Conservation (phyloP, 371 early-diverging fungal genomes). For the Saksenaea oblongispora region DNA sequence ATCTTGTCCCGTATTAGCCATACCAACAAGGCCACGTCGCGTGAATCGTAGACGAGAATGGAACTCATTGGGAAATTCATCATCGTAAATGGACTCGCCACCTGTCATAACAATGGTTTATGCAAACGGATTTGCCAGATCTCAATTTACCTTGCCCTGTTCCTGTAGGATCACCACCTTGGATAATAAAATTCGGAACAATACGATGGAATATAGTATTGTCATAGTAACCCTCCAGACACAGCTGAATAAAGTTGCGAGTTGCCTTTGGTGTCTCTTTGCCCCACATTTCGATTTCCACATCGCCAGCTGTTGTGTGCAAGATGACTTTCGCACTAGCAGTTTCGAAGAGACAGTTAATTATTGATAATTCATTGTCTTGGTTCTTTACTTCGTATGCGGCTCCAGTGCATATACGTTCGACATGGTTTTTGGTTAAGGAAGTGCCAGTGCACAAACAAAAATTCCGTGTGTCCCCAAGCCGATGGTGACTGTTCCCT, state of each 20-base stretch:
- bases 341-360: not conserved
- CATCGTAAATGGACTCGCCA: constrained; percentile 87
- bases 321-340: constrained; percentile 87
- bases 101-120: constrained; percentile 40
- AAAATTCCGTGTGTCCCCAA: too few species aligned
- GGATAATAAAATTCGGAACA: constrained; percentile 88
- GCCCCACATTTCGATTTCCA: constrained; percentile 92
- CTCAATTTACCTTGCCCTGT: constrained; percentile 63
- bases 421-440: constrained; percentile 46
- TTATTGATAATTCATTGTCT: too few species aligned
- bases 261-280: constrained; percentile 91
- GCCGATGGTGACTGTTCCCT: too few species aligned
- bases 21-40: constrained; percentile 87
- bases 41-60: constrained; percentile 89
- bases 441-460: not conserved
- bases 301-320: constrained; percentile 84
- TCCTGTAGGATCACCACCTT: constrained; percentile 97
- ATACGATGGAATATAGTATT: constrained; percentile 88
- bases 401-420: constrained; percentile 77
- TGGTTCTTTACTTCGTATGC: constrained; percentile 57
- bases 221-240: constrained; percentile 84
- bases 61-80: constrained; percentile 88
- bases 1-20: constrained; percentile 85
- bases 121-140: not conserved
- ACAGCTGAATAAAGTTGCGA: constrained; percentile 92